A percentile compares a stretch with the other conserved stretches of the same genome.
These are phyloP conservation scores for Phanerochaete carnosa DNA, from an alignment of 768 basidiomycete genomes.

Conservation along the genomic window DNA sequence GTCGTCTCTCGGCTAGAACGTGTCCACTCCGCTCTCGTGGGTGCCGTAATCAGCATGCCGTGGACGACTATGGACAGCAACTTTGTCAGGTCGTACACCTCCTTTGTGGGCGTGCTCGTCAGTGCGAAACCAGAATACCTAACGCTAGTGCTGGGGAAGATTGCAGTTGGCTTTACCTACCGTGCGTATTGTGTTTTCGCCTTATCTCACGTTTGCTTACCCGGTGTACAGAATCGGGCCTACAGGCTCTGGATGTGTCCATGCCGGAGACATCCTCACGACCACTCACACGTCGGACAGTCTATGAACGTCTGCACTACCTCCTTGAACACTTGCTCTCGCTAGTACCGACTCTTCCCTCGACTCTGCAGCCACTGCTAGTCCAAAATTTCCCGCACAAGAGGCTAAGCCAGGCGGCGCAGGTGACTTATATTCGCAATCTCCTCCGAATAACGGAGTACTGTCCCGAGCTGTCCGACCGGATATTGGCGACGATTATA, in stretches of 20 bases:
- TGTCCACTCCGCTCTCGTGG: slow-evolving; percentile 73
- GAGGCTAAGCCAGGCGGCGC: slow-evolving; percentile 72
- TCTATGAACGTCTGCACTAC: slow-evolving; percentile 84
- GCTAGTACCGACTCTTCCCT: slow-evolving; percentile 88
- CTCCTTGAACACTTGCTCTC: slow-evolving; percentile 85
- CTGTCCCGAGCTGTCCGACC: slow-evolving; percentile 83
- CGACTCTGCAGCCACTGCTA: slow-evolving; percentile 82
- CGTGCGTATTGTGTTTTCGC: slow-evolving; percentile 50
- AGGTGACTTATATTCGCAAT: slow-evolving; percentile 91
- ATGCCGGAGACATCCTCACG: slow-evolving; percentile 61
- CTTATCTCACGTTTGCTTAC: slow-evolving; percentile 5
- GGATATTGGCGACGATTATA: slow-evolving; percentile 80
- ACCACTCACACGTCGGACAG: slow-evolving; percentile 75
- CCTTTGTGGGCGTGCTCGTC: slow-evolving; percentile 88
- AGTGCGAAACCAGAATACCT: slow-evolving; percentile 92
- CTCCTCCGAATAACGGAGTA: slow-evolving; percentile 78
- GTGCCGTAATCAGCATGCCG: slow-evolving; percentile 82
- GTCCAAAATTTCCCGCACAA: slow-evolving; percentile 91
- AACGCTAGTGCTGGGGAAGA: slow-evolving; percentile 75
- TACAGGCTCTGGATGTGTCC: slow-evolving; percentile 56
- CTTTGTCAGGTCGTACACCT: slow-evolving; percentile 85
- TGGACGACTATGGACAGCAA: slow-evolving; percentile 89
- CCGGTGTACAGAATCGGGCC: slow-evolving; percentile 57
- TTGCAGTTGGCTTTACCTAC: slow-evolving; percentile 83
- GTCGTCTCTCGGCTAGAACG: slow-evolving; percentile 89